Evolutionary conservation across 305 asterid species (phyloP), one percentile per base, ranked within the genome.

Genomic region (Salvia sclarea): DNA sequence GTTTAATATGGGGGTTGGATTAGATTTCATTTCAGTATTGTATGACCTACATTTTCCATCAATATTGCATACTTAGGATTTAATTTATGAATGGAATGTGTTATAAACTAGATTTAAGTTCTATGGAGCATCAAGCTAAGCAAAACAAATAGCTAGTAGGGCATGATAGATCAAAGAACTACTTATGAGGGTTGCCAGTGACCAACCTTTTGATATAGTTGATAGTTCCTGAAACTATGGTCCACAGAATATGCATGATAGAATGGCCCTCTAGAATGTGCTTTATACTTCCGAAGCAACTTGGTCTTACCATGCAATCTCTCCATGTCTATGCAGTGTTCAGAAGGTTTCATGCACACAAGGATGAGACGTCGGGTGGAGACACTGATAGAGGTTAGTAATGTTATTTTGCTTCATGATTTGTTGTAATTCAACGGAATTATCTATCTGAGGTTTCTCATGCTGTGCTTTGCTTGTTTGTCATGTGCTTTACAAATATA

Each of bases 351-450:
- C 87, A 90, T 91, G 97, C 98, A 93, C 73, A 93, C 98, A 56
- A 85, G 98, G 75, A 90, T 93, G 98, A 85, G 98, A 79, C 94
- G 97, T 30, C 92, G 96, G 59, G 98, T 93, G 64, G 98, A 93
- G 72, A 85, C 98, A 56, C 74, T 90, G 70, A 93, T 93, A 84
- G 86, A 85, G 93, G 98, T 88, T 71, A 62, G 75, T 57, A 20
- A 4, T 64, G 54, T 38, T 37, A 38, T 50, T 76, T 48, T 64
- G 66, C 50, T 65, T 33, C 72, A 35, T 25, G n/a, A 40, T 28
- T 12, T 9, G n/a, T 33, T 21, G 14, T 13, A 20, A 21, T 47
- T 50, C 20, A 8, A 10, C 41, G 41, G 35, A 61, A 66, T 47
- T 22, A 1, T 67, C 28, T 47, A 59, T 28, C 41, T 41, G 24